Evolutionary conservation across 768 basidiomycete genomes (phyloP), one percentile per base, ranked within the genome.

Genomic region (Termitomyces heimii): DNA sequence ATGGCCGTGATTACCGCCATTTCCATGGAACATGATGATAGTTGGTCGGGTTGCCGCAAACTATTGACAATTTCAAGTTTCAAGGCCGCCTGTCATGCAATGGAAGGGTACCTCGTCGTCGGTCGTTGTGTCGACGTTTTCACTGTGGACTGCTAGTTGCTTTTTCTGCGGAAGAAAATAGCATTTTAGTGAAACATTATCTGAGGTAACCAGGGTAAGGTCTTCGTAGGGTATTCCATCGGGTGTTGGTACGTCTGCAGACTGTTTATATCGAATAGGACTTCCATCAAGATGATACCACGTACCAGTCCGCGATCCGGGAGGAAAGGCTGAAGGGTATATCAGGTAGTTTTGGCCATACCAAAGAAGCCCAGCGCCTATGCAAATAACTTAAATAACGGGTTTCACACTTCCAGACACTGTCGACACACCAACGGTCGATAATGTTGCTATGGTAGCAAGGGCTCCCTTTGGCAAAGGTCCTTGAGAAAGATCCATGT

Each of bases 11-110:
- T 92, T 93, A 14, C 90, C 90, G 0, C 85, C 89, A 64, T 92
- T 92, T 7, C 96, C 96, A 63, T 98, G 95, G 55, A 97, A 93
- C 85, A 98, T 91, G 50, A 98, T 70, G 2, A 98, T 77, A 0
- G 94, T 97, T 1, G 96, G 96, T 16, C 94, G 77, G 44, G 68
- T 74, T 4, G 75, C 66, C 29, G 75, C 69, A 55, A 79, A 76
- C 80, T 48, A 22, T 14, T 32, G 53, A 7, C 43, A 45, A 13
- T 34, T 28, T 50, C 35, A 28, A 39, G 28, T 14, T n/a, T 52
- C 37, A 28, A 52, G 18, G 24, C 26, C 7, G 39, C 51, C 37
- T 12, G 12, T 20, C 37, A 52, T 28, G 35, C 12, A 9, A 52
- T 13, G 10, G 16, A 12, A 45, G 20, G 5, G 42, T 45, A 84